phyloP scores from a whole-genome alignment of 75 land plant species.

The Pinus taeda region DNA sequence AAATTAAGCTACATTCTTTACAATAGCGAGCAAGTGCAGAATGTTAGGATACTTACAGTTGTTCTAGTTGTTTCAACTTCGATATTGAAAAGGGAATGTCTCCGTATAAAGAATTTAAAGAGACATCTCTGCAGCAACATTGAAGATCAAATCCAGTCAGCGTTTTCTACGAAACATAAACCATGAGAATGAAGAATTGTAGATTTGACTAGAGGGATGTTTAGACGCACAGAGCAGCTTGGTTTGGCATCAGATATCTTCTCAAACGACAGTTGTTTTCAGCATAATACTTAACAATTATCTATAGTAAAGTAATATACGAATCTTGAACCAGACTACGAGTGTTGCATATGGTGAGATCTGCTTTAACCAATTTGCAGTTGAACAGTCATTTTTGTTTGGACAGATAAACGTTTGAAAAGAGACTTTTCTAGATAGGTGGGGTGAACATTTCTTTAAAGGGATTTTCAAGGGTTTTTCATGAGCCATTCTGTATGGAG shows the following conservation, averaged over 20 bases:
- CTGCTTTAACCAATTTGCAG: background rate
- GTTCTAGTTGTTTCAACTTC: slow-evolving; percentile 71
- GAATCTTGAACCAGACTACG: background rate
- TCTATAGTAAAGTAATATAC: background rate
- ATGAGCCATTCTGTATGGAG: background rate
- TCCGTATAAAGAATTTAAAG: slow-evolving; percentile 27
- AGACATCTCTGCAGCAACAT: slow-evolving; percentile 21
- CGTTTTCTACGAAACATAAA: background rate
- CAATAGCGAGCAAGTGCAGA: background rate
- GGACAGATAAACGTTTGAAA: background rate
- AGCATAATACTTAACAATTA: slow-evolving; percentile 13
- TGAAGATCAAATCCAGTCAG: background rate
- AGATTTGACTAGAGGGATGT: no score
- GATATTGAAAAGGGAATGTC: slow-evolving; percentile 87
- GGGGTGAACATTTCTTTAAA: no score
- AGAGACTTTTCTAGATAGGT: background rate
- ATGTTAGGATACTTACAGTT: slow-evolving; percentile 36
- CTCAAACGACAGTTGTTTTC: slow-evolving; percentile 41
- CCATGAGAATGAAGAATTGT: background rate
- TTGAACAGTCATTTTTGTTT: background rate
- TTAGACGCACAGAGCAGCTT: no score
- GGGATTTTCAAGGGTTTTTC: background rate
- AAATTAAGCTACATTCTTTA: background rate
- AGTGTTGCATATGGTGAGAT: background rate
- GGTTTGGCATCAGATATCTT: slow-evolving; percentile 14